phyloP scores from a whole-genome alignment of 2,329 filamentous ascomycete species.

The Aspergillus hiratsukae region DNA sequence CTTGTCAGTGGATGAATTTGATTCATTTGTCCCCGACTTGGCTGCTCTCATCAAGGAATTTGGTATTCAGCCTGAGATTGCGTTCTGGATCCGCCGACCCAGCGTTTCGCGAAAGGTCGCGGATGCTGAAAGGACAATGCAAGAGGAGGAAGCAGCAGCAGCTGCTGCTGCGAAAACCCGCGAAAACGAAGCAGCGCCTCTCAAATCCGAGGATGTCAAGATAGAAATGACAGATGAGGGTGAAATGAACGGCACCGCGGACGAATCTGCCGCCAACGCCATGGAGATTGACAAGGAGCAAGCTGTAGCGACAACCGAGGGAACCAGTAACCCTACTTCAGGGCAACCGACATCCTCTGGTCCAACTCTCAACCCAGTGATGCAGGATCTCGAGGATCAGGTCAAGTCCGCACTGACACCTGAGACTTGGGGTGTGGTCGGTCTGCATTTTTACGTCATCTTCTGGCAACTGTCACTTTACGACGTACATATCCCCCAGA shows the following conservation, averaged over 20 bases:
- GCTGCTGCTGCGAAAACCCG: constrained; percentile 17
- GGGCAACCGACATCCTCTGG: constrained; percentile 21
- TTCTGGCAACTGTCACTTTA: constrained; percentile 89
- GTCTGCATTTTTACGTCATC: constrained; percentile 75
- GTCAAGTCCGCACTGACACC: constrained; percentile 59
- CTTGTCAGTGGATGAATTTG: constrained; percentile 70
- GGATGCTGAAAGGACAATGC: constrained; percentile 34
- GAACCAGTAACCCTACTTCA: constrained; percentile 10
- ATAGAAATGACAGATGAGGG: constrained; percentile 33
- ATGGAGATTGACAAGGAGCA: constrained; percentile 36
- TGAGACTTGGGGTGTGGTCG: constrained; percentile 65
- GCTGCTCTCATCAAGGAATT: constrained; percentile 70
- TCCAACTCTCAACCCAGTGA: constrained; percentile 60
- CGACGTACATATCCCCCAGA: constrained; percentile 71
- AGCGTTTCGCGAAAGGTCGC: constrained; percentile 65
- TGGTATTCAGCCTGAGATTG: constrained; percentile 72
- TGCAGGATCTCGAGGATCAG: constrained; percentile 69
- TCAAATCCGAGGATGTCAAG: constrained; percentile 29
- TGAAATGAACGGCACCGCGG: constrained; percentile 14
- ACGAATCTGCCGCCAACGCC: constrained; percentile 18
- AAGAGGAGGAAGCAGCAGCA: constrained; percentile 21
- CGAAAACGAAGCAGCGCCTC: constrained; percentile 19
- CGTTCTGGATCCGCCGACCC: constrained; percentile 76
- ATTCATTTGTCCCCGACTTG: constrained; percentile 70
- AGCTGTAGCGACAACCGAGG: constrained; percentile 7